Base-by-base conservation (phyloP, 495 filamentous ascomycete species). In the Hyaloscypha bicolor region DNA sequence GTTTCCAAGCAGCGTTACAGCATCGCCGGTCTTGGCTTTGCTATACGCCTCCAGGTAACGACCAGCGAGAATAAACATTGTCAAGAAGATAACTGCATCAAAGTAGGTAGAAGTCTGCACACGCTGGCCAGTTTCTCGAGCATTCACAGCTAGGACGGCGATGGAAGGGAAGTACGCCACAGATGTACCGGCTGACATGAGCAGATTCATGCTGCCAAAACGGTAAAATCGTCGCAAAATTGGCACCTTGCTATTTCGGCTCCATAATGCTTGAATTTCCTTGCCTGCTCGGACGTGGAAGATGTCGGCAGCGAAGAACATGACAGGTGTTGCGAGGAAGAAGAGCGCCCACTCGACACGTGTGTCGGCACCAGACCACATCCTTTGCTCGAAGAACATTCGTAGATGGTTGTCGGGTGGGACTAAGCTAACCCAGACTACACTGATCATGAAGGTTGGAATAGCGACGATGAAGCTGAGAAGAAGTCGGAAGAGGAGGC, bases 181-280 rank as follows among this genome's bases (percentile, higher is more conserved):
- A 6, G 87, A 87, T 1, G 95, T 97, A 9, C 95, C 94, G 14
- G 94, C 81, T 9, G 91, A 96, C 72, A 98, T 91, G 65, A 98
- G 83, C 75, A 95, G 87, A 72, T 97, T 96, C 94, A 98, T 98
- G 78, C 93, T 97, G 19, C 94, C 94, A 71, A 98, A 98, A 19
- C 92, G 87, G 71, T 93, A 94, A 70, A 98, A 93, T 21, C 95
- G 81, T 65, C 88, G 85, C 21, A 91, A 71, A 12, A 96, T 73
- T 0, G 94, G 93, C 3, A 90, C 87, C 11, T 82, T 85, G 75
- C 93, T 97, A 51, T 87, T 85, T 22, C 77, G 87, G 33, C 92
- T 82, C 94, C 94, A 98, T 25, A 97, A 76, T 0, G 88, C 84
- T 63, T 81, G 79, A 22, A 98, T 81, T 72, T 97, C 94, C 74